Evolutionary conservation across 768 basidiomycete species (phyloP), one percentile per base, ranked within the genome.

Genomic region (Auricularia sp.): DNA sequence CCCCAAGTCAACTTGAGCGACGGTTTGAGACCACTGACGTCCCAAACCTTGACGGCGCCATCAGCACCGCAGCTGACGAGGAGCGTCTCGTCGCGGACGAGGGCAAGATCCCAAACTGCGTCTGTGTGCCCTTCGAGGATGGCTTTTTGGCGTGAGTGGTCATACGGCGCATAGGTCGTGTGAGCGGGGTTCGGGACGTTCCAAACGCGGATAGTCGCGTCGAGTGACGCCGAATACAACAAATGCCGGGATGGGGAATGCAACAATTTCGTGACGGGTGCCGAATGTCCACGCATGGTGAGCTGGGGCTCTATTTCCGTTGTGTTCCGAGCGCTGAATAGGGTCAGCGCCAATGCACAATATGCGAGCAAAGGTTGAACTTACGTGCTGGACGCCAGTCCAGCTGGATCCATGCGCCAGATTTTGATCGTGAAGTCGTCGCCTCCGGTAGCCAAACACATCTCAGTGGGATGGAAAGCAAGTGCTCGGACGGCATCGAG

Each of bases 341-440:
- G 72, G 61, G 61, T 53, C 61, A 62, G 62, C 61, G 8, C 5
- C 3, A 62, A 60, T 66, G 43, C 62, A 39, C 65, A 63, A 59
- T 8, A 12, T 21, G 29, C 54, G 10, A 21, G 39, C 58, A 65
- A 70, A 64, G 62, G 33, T 53, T 51, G 33, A 10, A 84, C 91
- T 73, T 77, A 94, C 92, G 83, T 82, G 64, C 86, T 85, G 53
- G 88, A 88, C 36, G 91, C 81, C 65, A 94, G 78, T 68, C 84
- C 81, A 47, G 85, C 78, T 16, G 88, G 82, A 68, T 96, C 91
- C 78, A 93, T 83, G 64, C 91, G 83, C 97, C 97, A 99, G 62
- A 98, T 84, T 75, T 99, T 99, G 63, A 98, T 87, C 6, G 93
- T 94, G 72, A 85, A 91, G 72, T 99, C 97, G 72, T 98, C 96